Evolutionary conservation across 2,329 filamentous ascomycete species (phyloP).

Genomic region (Colletotrichum costaricense): DNA sequence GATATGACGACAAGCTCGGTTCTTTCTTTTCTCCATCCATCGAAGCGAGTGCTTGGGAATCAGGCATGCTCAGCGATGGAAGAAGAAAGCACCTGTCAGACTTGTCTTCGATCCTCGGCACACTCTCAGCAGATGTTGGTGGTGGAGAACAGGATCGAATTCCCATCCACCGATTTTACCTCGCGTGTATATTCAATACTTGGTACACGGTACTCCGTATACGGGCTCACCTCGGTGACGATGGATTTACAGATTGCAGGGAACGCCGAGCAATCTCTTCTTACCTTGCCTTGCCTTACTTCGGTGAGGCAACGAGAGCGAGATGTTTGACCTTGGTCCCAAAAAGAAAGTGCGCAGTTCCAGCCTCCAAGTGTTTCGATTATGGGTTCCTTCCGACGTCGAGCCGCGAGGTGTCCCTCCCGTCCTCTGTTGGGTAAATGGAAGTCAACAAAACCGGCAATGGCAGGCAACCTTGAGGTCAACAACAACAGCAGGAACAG

Average conservation of each 20-base stretch:
- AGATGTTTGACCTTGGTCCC: neutral
- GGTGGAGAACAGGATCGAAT: neutral
- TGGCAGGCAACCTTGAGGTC: neutral
- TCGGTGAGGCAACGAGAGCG: constrained; percentile 12
- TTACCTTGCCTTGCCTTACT: constrained; percentile 1
- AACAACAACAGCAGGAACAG: neutral
- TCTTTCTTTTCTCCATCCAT: neutral
- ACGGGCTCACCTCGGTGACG: constrained; percentile 26
- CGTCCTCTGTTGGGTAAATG: neutral
- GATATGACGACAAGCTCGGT: neutral
- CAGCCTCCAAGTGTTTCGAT: neutral
- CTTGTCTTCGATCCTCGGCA: neutral
- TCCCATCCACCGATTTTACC: neutral
- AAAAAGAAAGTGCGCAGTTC: neutral
- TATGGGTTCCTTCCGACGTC: neutral
- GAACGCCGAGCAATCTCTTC: neutral
- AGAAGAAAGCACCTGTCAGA: neutral
- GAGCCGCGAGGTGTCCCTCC: neutral
- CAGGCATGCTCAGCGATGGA: neutral
- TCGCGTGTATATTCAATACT: neutral
- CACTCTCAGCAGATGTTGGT: neutral
- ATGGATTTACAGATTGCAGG: neutral
- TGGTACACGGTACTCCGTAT: no score
- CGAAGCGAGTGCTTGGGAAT: neutral
- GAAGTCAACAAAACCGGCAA: neutral